Evolutionary conservation across 805 yeast genomes (phyloP).

Genomic region (Blastobotrys attinorum): DNA sequence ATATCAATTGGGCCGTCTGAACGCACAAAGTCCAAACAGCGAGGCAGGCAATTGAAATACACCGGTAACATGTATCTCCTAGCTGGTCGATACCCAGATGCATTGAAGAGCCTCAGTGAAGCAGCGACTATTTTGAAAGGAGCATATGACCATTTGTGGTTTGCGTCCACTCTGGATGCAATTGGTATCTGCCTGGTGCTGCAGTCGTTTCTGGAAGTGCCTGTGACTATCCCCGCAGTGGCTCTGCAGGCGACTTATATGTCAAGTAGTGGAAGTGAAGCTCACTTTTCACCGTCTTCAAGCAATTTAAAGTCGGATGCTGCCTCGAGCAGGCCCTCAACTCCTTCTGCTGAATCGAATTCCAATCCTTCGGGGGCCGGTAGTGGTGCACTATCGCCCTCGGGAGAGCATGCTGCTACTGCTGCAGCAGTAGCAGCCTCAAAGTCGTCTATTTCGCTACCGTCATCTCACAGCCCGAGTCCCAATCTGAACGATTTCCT

Average conservation of each 20-base stretch:
- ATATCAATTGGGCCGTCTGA: conserved; percentile 29
- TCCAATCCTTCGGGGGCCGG: background rate
- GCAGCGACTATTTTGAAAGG: conserved; percentile 52
- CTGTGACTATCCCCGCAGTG: conserved; percentile 32
- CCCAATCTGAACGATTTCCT: conserved; percentile 18
- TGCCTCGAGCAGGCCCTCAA: conserved; percentile 3
- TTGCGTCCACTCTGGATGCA: conserved; percentile 81
- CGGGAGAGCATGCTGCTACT: background rate
- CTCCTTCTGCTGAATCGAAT: conserved; percentile 6
- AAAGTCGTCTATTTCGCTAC: background rate
- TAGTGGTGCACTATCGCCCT: background rate
- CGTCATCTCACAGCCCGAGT: background rate
- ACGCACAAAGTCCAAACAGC: conserved; percentile 38
- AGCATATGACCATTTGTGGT: conserved; percentile 75
- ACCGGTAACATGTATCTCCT: conserved; percentile 69
- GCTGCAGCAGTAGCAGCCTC: background rate
- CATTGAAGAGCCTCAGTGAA: conserved; percentile 67
- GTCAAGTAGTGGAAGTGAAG: conserved; percentile 9
- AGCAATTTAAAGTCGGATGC: conserved; percentile 2
- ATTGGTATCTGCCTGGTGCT: conserved; percentile 59
- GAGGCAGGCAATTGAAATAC: conserved; percentile 69
- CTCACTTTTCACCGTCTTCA: background rate
- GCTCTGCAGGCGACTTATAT: conserved; percentile 2
- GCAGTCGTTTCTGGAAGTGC: conserved; percentile 47
- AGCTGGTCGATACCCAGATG: conserved; percentile 70